Evolutionary conservation across 495 filamentous ascomycete species (phyloP), one percentile per base, ranked within the genome.

Genomic region (Neurospora sp.): DNA sequence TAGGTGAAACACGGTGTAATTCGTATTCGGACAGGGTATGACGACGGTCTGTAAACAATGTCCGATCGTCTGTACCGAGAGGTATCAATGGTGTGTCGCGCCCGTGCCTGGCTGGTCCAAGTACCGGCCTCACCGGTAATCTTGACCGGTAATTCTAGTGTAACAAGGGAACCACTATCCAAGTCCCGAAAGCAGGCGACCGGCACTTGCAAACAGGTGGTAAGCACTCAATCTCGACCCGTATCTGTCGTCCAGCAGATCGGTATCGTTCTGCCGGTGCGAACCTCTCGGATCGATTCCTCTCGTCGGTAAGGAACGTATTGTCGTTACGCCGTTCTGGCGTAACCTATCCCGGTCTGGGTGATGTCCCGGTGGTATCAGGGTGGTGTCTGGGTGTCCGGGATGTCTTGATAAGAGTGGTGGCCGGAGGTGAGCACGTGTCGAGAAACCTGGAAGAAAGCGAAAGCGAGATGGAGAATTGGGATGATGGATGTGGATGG

Each of bases 381-480:
- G 54, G 23, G 6, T 54, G 20, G 20, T 62, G n/a, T 48, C 44
- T 20, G 44, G 44, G 3, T 20, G 27, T 14, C 20, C 20, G 11
- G 48, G 48, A 14, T 27, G 48, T 59, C 23, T 20, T 23, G 46
- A 12, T 11, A 54, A 23, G 39, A 41, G 39, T 41, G 39, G 39
- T 41, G 11, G 11, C 4, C 39, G 40, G 40, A 41, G 40, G 40
- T 16, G 40, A 41, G 40, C 40, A 46, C 18, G 42, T 18, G 44
- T 46, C 44, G 44, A 46, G 8, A 20, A 20, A 46, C 44, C 20
- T 54, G 46, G 11, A 59, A 59, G 18, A 39, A 41, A 38, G 46
- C 2, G 70, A 76, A 76, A 76, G 72, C 73, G 73, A 74, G 40
- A 62, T 27, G 35, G 23, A 35, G 20, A n/a, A 54, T 54, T 54